Evolutionary conservation across 2,329 filamentous ascomycete species (phyloP), one percentile per base, ranked within the genome.

Genomic region (Fusarium keratoplasticum): DNA sequence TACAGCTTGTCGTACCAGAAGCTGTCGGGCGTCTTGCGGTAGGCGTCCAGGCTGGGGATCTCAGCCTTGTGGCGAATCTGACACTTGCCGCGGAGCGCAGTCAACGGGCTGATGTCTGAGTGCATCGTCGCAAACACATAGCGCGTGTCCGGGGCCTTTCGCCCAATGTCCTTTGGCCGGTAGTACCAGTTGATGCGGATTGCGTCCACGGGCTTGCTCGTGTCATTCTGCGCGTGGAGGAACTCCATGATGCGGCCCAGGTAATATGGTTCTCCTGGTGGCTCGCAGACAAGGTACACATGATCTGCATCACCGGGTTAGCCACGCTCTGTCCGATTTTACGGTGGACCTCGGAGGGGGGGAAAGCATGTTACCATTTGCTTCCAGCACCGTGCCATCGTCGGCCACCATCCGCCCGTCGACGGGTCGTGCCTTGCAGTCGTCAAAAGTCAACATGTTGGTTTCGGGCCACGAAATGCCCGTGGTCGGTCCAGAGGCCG

Each of bases 1-100:
- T 97, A 98, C 78, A 98, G 90, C 81, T 98, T 97, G 80, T 98
- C 96, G 82, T 94, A 99, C 94, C 95, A 99, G 82, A 99, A 99
- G 76, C 89, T 92, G 83, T 99, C 94, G 77, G 93, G 93, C 29
- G 88, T 90, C 82, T 94, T 96, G 81, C 95, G 94, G 82, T 95
- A 98, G 61, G 92, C 90, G 66, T 97, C 94, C 75, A 98, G 85
- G 80, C 94, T 92, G 38, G 90, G 85, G 70, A 98, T 96, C 82
- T 98, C 95, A 73, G 92, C 93, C 77, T 94, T 92, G 86, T 99
- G 96, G 82, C 90, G 89, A 82, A 99, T 96, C 74, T 92, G 91
- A 83, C 96, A 98, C 85, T 97, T 98, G 76, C 96, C 96, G 79
- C 96, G 94, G 77, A 99, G 87, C 54, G 96, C 95, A 60, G 95